phyloP scores from a whole-genome alignment of 768 basidiomycete species.

The Amanita subjunquillea region DNA sequence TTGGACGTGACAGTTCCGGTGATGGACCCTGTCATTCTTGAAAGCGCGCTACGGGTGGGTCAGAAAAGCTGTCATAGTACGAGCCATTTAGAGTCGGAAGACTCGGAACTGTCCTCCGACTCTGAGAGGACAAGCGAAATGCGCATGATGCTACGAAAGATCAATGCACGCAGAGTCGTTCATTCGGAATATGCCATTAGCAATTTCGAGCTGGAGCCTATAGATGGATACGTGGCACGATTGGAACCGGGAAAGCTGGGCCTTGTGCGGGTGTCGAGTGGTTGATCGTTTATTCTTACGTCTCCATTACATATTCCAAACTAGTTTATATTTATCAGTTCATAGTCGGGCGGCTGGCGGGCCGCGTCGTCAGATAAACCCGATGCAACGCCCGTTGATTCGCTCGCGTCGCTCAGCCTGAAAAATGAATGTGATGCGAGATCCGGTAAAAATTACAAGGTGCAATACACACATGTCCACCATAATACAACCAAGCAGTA shows the following conservation, averaged over 20 bases:
- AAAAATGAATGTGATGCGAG: neutral
- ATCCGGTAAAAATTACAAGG: neutral
- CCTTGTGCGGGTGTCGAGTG: conserved; percentile 17
- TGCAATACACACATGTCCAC: conserved; percentile 20
- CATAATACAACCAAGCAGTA: conserved; percentile 22
- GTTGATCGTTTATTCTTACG: neutral
- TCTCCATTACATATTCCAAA: neutral
- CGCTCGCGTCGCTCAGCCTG: too few relatives aligned
- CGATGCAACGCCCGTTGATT: too few relatives aligned
- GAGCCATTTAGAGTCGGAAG: conserved; percentile 11
- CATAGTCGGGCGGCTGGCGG: too few relatives aligned
- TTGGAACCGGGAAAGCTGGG: conserved; percentile 49
- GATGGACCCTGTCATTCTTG: conserved; percentile 31
- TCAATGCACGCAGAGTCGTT: conserved; percentile 61
- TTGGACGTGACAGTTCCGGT: conserved; percentile 43
- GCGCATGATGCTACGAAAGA: conserved; percentile 50
- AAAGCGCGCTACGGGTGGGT: conserved; percentile 21
- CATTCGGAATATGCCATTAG: conserved; percentile 61
- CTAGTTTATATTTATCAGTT: neutral
- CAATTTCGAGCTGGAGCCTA: conserved; percentile 55
- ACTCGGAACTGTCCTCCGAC: conserved; percentile 13
- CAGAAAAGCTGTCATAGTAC: conserved; percentile 8
- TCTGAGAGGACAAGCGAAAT: conserved; percentile 29
- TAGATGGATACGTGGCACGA: conserved; percentile 49
- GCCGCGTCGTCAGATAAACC: too few relatives aligned